Conservation (phyloP, 768 basidiomycete species). For the Stropharia rugosoannulata region DNA sequence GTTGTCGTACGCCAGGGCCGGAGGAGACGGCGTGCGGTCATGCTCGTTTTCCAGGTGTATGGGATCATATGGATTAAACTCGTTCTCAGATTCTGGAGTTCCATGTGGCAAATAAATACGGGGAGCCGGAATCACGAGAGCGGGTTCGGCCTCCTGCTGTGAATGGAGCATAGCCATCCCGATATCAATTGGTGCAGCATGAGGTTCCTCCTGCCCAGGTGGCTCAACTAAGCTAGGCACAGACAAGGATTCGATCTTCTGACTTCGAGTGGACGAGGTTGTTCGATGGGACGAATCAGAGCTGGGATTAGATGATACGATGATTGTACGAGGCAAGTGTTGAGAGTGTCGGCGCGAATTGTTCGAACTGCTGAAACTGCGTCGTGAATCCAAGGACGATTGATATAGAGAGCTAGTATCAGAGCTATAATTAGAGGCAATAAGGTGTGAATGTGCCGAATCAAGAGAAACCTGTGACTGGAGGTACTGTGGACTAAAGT, state of each 20-base stretch:
- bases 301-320: conserved; percentile 1
- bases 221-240: neutral
- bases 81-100: conserved; percentile 10
- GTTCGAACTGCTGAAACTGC: neutral
- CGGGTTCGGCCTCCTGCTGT: conserved; percentile 10
- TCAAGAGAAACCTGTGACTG: conserved; percentile 12
- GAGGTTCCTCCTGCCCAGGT: conserved; percentile 3
- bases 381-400: neutral
- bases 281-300: neutral
- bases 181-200: conserved; percentile 21
- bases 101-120: conserved; percentile 14
- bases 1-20: conserved; percentile 1
- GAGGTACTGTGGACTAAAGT: conserved; percentile 7
- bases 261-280: neutral
- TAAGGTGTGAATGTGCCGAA: conserved; percentile 1
- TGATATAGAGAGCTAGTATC: neutral
- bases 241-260: neutral
- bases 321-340: neutral
- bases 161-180: conserved; percentile 27
- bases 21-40: conserved; percentile 17
- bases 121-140: conserved; percentile 10
- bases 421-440: neutral
- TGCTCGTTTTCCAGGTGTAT: conserved; percentile 16
- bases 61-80: conserved; percentile 26
- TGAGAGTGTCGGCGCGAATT: neutral